Evolutionary conservation across 495 filamentous ascomycete genomes (phyloP).

Genomic region (Entonaema liquescens): DNA sequence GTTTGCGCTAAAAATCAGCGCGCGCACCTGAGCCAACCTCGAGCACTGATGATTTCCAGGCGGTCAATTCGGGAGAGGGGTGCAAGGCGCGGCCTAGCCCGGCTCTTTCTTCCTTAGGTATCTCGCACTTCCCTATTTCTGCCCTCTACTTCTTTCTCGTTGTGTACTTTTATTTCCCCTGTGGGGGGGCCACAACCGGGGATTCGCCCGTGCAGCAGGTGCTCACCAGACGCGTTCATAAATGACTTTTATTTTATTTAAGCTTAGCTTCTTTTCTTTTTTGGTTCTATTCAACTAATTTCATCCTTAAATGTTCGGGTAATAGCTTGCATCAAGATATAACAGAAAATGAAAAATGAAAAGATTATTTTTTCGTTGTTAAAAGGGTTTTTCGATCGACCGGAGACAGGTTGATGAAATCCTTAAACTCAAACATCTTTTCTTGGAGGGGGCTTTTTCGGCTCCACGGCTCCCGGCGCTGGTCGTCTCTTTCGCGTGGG

Average conservation of each 20-base stretch:
- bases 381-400: constrained; percentile 10
- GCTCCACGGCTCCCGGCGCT: constrained; percentile 43
- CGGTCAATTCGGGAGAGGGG: constrained; percentile 42
- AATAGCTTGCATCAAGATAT: not conserved
- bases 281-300: not conserved
- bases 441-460: constrained; percentile 25
- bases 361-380: not conserved
- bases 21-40: constrained; percentile 40
- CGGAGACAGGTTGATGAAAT: constrained; percentile 30
- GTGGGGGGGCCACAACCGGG: constrained; percentile 33
- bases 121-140: constrained; percentile 5
- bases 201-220: constrained; percentile 22
- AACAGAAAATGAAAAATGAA: not conserved
- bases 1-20: constrained; percentile 45
- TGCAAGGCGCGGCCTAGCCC: constrained; percentile 37
- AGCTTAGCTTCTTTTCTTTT: not conserved
- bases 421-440: constrained; percentile 31
- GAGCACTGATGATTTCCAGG: constrained; percentile 42
- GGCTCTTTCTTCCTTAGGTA: constrained; percentile 31
- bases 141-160: constrained; percentile 8
- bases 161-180: constrained; percentile 31
- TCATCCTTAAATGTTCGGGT: not conserved
- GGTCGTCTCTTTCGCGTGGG: constrained; percentile 42
- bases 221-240: constrained; percentile 1
- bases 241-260: constrained; percentile 1